phyloP scores from a whole-genome alignment of 192 early-diverging fungal species.

The Oehlia diaphana region DNA sequence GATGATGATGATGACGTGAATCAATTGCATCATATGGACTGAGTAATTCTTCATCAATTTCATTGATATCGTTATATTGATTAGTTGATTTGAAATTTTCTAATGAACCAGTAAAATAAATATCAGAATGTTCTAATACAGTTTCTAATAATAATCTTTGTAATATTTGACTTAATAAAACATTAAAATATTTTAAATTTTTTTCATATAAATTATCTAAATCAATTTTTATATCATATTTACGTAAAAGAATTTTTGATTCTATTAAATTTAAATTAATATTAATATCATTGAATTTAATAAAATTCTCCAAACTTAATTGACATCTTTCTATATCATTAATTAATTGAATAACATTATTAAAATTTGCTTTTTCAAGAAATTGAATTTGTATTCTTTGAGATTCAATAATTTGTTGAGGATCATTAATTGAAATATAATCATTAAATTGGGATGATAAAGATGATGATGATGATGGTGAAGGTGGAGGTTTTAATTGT shows the following conservation, averaged over 20 bases:
- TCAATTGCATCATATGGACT: no score
- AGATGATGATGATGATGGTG: neutral
- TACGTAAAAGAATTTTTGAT: neutral
- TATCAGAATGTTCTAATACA: constrained; percentile 7
- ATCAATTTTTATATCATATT: constrained; percentile 12
- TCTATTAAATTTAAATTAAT: neutral
- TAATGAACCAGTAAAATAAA: constrained; percentile 18
- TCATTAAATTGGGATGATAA: neutral
- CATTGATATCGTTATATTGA: no score
- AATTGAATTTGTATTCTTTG: constrained; percentile 12
- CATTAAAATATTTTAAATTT: neutral
- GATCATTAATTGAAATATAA: neutral
- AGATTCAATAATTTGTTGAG: constrained; percentile 16
- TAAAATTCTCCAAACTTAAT: neutral
- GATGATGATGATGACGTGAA: no score
- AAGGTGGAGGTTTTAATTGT: neutral
- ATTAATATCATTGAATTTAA: neutral
- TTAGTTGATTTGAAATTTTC: neutral
- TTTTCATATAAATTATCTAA: neutral
- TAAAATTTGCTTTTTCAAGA: constrained; percentile 11
- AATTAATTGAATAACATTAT: constrained; percentile 9
- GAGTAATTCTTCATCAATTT: no score
- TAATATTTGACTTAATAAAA: neutral
- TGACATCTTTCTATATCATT: constrained; percentile 4
- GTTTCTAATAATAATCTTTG: constrained; percentile 14